Evolutionary conservation across 139 green algal genomes (phyloP).

Genomic region (Chlorella sp.): DNA sequence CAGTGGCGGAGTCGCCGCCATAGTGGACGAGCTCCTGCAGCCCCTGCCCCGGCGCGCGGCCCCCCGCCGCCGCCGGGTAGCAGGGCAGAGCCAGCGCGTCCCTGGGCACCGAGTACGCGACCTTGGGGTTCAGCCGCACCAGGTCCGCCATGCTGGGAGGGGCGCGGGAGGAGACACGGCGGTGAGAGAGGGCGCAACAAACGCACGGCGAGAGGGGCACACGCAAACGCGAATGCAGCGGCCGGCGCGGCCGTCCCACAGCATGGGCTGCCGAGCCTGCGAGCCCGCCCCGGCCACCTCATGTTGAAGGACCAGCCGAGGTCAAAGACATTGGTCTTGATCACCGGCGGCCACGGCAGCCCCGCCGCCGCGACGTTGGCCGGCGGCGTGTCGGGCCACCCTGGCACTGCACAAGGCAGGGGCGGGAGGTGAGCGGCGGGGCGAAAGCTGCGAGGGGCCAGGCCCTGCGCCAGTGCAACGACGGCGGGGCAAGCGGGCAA

Average conservation of each 20-base stretch:
- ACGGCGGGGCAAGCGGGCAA: too few relatives aligned
- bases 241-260: background rate
- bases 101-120: background rate
- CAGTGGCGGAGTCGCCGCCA: constrained; percentile 1
- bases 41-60: too few relatives aligned
- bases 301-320: constrained; percentile 30
- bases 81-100: constrained; percentile 22
- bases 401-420: background rate
- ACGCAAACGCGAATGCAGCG: background rate
- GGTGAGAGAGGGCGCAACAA: background rate
- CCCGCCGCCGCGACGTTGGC: background rate
- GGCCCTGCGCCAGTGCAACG: too few relatives aligned
- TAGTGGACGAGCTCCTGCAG: constrained; percentile 17
- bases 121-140: constrained; percentile 16
- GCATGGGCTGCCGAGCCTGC: too few relatives aligned
- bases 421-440: background rate
- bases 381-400: background rate
- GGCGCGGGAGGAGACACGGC: background rate
- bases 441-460: too few relatives aligned
- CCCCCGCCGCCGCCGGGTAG: background rate
- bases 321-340: constrained; percentile 36
- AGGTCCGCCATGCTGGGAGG: constrained; percentile 21
- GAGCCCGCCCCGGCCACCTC: background rate
- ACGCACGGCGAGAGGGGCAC: too few relatives aligned
- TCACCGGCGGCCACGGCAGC: constrained; percentile 3